Percentiles rank a stretch among this genome's conserved stretches.
These are phyloP conservation scores for Vitis rupestris DNA, from an alignment of 164 flowering plant genomes.

Conservation along the genomic window DNA sequence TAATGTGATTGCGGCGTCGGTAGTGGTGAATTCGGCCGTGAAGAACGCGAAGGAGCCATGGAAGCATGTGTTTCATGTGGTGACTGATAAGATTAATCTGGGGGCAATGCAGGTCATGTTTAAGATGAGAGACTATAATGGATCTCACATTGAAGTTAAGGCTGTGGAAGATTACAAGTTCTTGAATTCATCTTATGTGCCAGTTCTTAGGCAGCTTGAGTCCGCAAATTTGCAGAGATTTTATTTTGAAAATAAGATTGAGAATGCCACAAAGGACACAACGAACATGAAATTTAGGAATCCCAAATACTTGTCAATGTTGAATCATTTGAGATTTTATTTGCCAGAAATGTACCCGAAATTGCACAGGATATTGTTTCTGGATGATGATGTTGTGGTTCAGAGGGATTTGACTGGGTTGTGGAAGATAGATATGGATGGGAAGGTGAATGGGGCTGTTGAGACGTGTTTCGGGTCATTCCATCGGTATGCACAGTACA, in stretches of 20 bases:
- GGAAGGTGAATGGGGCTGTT: conserved; percentile 53
- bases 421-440: conserved; percentile 60
- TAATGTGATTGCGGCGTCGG: conserved; percentile 50
- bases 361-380: conserved; percentile 41
- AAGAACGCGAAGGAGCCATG: conserved; percentile 49
- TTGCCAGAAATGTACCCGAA: conserved; percentile 52
- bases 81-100: conserved; percentile 55
- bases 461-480: conserved; percentile 57
- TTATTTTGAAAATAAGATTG: conserved; percentile 48
- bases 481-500: conserved; percentile 54
- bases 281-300: conserved; percentile 54
- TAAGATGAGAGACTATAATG: conserved; percentile 44
- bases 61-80: conserved; percentile 54
- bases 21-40: conserved; percentile 51
- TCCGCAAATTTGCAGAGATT: conserved; percentile 47
- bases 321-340: conserved; percentile 51
- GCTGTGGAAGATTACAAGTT: conserved; percentile 55
- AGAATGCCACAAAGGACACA: conserved; percentile 51
- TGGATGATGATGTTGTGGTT: conserved; percentile 53
- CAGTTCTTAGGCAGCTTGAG: conserved; percentile 43
- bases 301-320: conserved; percentile 46
- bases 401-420: conserved; percentile 46
- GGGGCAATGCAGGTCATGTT: conserved; percentile 64
- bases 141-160: conserved; percentile 49
- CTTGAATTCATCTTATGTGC: conserved; percentile 48